A percentile compares a stretch with the other conserved stretches of the same genome.
Evolutionary conservation across 768 basidiomycete species (phyloP).

Genomic region (Pleurotus cornucopiae): DNA sequence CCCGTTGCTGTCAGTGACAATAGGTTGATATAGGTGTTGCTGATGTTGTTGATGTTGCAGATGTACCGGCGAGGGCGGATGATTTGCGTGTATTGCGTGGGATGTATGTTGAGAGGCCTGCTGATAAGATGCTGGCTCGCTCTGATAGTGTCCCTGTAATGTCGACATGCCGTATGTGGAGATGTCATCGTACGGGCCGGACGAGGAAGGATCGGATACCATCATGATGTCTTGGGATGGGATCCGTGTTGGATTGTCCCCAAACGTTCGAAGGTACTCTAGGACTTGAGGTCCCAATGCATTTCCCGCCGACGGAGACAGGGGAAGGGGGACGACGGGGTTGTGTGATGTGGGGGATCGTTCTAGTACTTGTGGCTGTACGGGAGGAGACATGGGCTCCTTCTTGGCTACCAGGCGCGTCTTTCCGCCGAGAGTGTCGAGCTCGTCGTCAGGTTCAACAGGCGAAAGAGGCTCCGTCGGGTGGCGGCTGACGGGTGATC

Average conservation of each 20-base stretch:
- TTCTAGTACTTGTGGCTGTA: constrained; percentile 51
- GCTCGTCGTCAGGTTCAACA: constrained; percentile 56
- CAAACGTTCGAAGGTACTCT: constrained; percentile 67
- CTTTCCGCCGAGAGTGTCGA: constrained; percentile 60
- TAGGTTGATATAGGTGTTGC: constrained; percentile 15
- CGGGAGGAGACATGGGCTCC: constrained; percentile 31
- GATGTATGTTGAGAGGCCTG: not conserved
- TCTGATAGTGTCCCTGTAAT: constrained; percentile 1
- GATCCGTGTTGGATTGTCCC: constrained; percentile 7
- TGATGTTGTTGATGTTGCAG: not conserved
- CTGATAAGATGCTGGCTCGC: constrained; percentile 7
- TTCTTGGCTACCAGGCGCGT: constrained; percentile 62
- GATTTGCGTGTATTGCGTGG: constrained; percentile 18
- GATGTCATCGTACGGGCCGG: constrained; percentile 4
- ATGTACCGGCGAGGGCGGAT: constrained; percentile 9
- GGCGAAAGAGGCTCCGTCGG: constrained; percentile 37
- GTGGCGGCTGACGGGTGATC: constrained; percentile 37
- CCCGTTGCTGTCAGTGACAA: constrained; percentile 12
- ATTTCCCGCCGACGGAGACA: constrained; percentile 45
- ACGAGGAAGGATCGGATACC: not conserved
- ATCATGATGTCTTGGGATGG: constrained; percentile 3
- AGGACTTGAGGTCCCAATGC: constrained; percentile 59
- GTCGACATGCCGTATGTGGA: constrained; percentile 10
- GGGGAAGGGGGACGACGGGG: constrained; percentile 68
- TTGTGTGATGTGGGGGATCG: constrained; percentile 69